These are phyloP conservation scores for Candida anglica DNA, from an alignment of 805 yeast genomes.

Conservation along the genomic window DNA sequence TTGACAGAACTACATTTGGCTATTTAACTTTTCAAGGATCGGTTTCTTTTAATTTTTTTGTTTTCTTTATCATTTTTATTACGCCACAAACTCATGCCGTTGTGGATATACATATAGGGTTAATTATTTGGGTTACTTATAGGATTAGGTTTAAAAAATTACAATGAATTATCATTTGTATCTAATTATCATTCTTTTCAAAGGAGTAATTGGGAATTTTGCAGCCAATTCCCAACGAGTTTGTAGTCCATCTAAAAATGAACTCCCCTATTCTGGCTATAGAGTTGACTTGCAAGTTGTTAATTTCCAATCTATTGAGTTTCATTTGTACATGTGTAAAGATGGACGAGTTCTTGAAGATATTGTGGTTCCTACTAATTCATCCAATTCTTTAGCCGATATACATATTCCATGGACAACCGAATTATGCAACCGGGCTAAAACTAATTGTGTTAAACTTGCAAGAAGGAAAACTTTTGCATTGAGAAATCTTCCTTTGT, in stretches of 20 bases:
- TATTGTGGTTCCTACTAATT: background rate
- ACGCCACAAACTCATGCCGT: too few species aligned
- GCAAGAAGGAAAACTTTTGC: conserved; percentile 21
- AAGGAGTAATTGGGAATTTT: too few species aligned
- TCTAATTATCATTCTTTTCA: too few species aligned
- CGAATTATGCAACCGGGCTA: conserved; percentile 7
- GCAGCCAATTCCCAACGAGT: conserved; percentile 1
- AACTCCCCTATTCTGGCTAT: conserved; percentile 19
- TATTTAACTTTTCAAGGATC: too few species aligned
- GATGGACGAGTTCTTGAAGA: conserved; percentile 24
- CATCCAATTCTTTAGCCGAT: conserved; percentile 6
- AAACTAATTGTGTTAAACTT: conserved; percentile 8
- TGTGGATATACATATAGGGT: too few species aligned
- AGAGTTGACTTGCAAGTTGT: conserved; percentile 21
- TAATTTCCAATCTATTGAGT: conserved; percentile 10
- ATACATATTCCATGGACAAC: conserved; percentile 28
- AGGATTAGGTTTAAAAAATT: too few species aligned
- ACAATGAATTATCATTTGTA: too few species aligned
- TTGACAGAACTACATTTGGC: background rate
- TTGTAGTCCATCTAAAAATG: conserved; percentile 1
- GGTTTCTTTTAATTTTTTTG: too few species aligned
- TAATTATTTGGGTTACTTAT: too few species aligned
- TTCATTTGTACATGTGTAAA: conserved; percentile 23
- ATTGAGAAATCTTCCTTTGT: conserved; percentile 17
- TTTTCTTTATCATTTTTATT: too few species aligned